Conservation (phyloP, 169 alveolate species). For the Plasmodium cynomolgi region DNA sequence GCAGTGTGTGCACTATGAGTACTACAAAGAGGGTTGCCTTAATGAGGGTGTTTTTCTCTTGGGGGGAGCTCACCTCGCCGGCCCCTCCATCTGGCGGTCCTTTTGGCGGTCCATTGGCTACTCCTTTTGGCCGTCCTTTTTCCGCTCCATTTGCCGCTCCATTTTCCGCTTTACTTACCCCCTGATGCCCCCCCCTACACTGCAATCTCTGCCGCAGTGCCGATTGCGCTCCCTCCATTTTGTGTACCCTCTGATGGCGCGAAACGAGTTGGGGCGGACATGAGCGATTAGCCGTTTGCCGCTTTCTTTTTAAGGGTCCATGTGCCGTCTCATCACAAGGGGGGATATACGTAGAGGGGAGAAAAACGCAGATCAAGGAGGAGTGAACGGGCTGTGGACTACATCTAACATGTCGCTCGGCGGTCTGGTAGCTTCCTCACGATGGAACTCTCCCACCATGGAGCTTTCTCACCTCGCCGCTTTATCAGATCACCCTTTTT, state of each 20-base stretch:
- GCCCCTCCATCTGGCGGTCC: neutral
- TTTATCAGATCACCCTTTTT: neutral
- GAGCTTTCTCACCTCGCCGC: neutral
- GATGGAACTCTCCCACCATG: neutral
- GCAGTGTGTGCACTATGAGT: conserved; percentile 14
- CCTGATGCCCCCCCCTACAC: neutral
- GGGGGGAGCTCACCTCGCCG: neutral
- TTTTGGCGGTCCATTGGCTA: neutral
- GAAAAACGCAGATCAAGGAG: no score
- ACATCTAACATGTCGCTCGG: neutral
- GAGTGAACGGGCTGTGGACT: neutral
- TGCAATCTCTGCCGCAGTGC: neutral
- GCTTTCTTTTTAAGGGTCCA: neutral
- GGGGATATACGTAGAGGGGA: neutral
- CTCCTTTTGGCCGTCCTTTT: no score
- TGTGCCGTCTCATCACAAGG: neutral
- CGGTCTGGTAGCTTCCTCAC: neutral
- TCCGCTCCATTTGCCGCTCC: neutral
- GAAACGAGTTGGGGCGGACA: neutral
- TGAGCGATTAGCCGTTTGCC: neutral
- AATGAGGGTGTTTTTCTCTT: neutral
- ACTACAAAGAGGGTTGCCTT: conserved; percentile 10
- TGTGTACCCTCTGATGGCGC: neutral
- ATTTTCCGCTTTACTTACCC: neutral
- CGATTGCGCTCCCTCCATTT: neutral